Conservation (phyloP, 208 protist species). For the Trypanosoma caninum region DNA sequence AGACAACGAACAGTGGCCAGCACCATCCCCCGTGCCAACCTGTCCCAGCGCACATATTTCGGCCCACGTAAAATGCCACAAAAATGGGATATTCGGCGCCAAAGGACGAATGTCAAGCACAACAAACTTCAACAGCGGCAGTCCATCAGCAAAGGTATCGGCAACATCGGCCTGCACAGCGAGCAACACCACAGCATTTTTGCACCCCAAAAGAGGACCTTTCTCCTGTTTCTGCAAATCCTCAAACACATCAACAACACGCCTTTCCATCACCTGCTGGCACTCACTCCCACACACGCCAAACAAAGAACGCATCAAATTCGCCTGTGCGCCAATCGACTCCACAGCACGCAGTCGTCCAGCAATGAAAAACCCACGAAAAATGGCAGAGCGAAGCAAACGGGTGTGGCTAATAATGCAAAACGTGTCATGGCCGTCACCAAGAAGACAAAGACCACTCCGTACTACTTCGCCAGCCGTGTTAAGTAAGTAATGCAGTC, state of each 20-base stretch:
- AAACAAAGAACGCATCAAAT: constrained; percentile 29
- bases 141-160: neutral
- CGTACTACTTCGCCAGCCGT: neutral
- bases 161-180: constrained; percentile 18
- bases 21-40: neutral
- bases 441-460: constrained; percentile 6
- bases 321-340: constrained; percentile 35
- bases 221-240: neutral
- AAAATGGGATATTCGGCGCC: constrained; percentile 32
- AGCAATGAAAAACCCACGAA: constrained; percentile 42
- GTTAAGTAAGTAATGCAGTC: neutral
- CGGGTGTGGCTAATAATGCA: constrained; percentile 24
- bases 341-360: constrained; percentile 32
- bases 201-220: neutral
- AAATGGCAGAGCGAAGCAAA: constrained; percentile 24
- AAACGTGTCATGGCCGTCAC: constrained; percentile 29
- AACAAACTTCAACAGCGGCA: constrained; percentile 12
- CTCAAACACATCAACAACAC: constrained; percentile 12
- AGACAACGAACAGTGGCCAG: neutral
- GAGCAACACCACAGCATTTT: constrained; percentile 26
- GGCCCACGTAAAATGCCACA: constrained; percentile 42
- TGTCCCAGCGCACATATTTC: constrained; percentile 46
- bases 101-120: constrained; percentile 35
- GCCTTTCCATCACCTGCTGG: constrained; percentile 7
- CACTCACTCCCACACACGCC: neutral